Evolutionary conservation across 768 basidiomycete genomes (phyloP).

Genomic region (Tylopilus plumbeoviolaceoides): DNA sequence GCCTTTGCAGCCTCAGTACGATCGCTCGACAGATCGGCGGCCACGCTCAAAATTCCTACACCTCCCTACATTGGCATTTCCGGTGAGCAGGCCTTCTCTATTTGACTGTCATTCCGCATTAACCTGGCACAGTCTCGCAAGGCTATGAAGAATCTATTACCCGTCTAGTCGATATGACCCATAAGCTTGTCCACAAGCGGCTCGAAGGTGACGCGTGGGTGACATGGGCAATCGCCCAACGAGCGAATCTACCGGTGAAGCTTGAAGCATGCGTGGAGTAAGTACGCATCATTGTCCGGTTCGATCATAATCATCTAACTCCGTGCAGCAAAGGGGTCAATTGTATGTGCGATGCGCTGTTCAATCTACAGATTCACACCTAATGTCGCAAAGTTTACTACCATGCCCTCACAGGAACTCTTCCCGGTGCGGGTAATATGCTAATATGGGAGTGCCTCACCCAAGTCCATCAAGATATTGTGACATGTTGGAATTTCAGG

Average conservation of each 20-base stretch:
- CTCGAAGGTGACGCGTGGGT: conserved; percentile 9
- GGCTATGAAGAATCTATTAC: background rate
- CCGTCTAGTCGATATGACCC: background rate
- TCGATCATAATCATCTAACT: background rate
- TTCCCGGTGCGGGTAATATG: background rate
- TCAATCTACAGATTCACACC: too few relatives aligned
- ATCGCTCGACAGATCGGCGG: background rate
- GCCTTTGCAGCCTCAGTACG: background rate
- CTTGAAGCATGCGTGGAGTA: conserved; percentile 7
- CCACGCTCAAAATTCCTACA: background rate
- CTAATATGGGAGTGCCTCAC: conserved; percentile 3
- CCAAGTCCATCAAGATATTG: conserved; percentile 4
- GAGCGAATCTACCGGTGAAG: conserved; percentile 2
- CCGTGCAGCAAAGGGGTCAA: conserved; percentile 3
- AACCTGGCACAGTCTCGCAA: background rate
- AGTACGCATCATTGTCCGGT: background rate
- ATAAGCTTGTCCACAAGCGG: background rate
- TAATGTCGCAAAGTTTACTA: background rate
- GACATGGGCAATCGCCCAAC: conserved; percentile 4
- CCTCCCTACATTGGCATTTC: background rate
- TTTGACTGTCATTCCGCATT: background rate
- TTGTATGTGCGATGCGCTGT: background rate
- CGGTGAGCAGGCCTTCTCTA: background rate
- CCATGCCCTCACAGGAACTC: background rate
- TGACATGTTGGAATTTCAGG: conserved; percentile 9